Base-by-base conservation (phyloP, 148 eudicot species). In the Vaccinium macrocarpon region DNA sequence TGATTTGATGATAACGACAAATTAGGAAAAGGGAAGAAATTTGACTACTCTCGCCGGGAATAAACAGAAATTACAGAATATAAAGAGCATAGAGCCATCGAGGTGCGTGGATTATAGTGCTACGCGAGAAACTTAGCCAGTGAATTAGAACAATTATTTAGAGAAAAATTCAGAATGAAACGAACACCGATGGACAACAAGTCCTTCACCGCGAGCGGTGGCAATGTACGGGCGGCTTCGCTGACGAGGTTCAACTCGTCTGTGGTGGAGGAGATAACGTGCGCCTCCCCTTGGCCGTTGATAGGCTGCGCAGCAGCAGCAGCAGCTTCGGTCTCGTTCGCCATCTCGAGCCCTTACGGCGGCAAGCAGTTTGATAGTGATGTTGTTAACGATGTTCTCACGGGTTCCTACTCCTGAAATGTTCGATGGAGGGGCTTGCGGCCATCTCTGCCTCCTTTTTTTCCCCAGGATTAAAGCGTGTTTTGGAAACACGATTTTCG, bases 141-240 rank as follows among this genome's bases (percentile, higher is more conserved):
- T 23, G 35, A 50, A 78, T 23, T 52, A 8, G 42, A 52, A 51
- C 14, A 50, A 50, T 9, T 23, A 27, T 84, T 25, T 14, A 66
- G 46, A 27, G 29, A 27, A 12, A 32, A 9, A 61, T 13, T 13
- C 61, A 8, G 55, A 59, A 6, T 68, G 74, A 79, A 87, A 87
- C 89, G 13, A 55, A 94, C 96, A 80, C 87, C 87, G n/a, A 80
- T 52, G 35, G 94, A 89, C 13, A 90, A 78, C 81, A 94, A 86
- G 68, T 94, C 94, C 64, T 90, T 92, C 27, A 93, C 84, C 48
- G 91, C 88, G 16, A 57, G 62, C 51, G 88, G 84, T 0, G 96
- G 95, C 72, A 90, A 86, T 5, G 91, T 64, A 53, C 89, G 85
- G 83, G 84, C 79, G 86, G 89, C 91, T 82, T 90, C 93, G 82